Evolutionary conservation across 495 filamentous ascomycete genomes (phyloP).

Genomic region (Xylaria nigripes): DNA sequence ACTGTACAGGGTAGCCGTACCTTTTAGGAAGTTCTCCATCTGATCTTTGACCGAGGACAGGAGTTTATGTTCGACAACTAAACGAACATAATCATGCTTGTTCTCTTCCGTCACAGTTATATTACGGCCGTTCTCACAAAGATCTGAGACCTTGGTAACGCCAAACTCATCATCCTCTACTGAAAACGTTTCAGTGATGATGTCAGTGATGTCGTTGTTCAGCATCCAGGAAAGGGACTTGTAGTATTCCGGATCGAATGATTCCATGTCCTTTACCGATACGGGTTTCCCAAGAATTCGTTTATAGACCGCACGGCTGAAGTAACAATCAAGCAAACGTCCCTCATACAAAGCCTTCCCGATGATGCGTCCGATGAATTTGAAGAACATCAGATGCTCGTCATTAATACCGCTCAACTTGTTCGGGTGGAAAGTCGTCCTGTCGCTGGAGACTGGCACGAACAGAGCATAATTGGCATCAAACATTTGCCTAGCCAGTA

Average conservation of each 20-base stretch:
- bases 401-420: constrained; percentile 85
- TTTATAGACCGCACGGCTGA: constrained; percentile 97
- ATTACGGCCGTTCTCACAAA: constrained; percentile 79
- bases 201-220: constrained; percentile 97
- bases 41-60: constrained; percentile 87
- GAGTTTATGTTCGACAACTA: constrained; percentile 89
- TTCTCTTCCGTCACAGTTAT: constrained; percentile 95
- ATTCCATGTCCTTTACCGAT: constrained; percentile 99
- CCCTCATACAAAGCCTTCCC: constrained; percentile 97
- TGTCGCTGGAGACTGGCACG: constrained; percentile 92
- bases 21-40: constrained; percentile 89
- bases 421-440: constrained; percentile 98
- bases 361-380: constrained; percentile 97
- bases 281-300: constrained; percentile 88
- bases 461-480: constrained; percentile 97
- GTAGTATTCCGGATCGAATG: constrained; percentile 95
- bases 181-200: constrained; percentile 96
- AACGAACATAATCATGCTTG: constrained; percentile 92
- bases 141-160: constrained; percentile 75
- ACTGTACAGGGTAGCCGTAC: constrained; percentile 41
- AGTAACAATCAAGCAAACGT: constrained; percentile 95
- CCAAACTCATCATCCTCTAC: constrained; percentile 91
- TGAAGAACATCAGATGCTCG: constrained; percentile 97
- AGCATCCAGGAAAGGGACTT: constrained; percentile 99
- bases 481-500: constrained; percentile 96